Conservation (phyloP, 345 rosid species). For the Syzygium grande region DNA sequence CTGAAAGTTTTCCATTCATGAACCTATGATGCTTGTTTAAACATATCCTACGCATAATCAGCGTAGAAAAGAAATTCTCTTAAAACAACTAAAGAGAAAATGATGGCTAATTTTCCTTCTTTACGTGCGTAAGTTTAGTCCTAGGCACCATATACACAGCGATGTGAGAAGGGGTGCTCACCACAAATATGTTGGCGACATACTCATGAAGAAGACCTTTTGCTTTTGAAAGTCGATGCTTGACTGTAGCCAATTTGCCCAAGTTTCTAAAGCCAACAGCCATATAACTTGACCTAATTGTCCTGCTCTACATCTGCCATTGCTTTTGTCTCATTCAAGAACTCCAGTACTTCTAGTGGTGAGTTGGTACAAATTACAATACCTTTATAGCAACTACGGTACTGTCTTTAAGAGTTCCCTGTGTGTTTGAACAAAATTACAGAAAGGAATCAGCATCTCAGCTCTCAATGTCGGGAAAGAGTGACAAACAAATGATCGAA, state of each 20-base stretch:
- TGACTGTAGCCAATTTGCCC: constrained; percentile 74
- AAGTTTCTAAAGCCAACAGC: constrained; percentile 73
- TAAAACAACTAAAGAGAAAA: no score
- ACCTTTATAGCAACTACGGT: constrained; percentile 47
- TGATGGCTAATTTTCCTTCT: not conserved
- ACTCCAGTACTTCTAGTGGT: constrained; percentile 51
- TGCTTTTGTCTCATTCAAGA: constrained; percentile 50
- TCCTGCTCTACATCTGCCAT: constrained; percentile 46
- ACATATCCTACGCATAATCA: not conserved
- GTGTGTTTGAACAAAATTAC: constrained; percentile 1
- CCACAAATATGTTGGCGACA: constrained; percentile 93
- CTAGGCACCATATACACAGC: not conserved
- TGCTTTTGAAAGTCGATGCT: constrained; percentile 57
- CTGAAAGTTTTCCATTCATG: not conserved
- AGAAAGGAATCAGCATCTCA: not conserved
- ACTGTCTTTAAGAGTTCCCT: constrained; percentile 59
- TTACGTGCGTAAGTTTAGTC: not conserved
- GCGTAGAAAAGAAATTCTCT: not conserved
- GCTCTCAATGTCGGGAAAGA: not conserved
- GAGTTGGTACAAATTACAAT: constrained; percentile 31
- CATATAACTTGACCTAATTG: constrained; percentile 45
- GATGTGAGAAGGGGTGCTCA: constrained; percentile 13
- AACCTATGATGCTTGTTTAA: not conserved
- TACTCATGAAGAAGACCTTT: constrained; percentile 80
- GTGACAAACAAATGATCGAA: not conserved